A percentile compares a stretch with the other conserved stretches of the same genome.
Conservation (phyloP, 768 basidiomycete genomes). For the Tylopilus plumbeoviolaceoides region DNA sequence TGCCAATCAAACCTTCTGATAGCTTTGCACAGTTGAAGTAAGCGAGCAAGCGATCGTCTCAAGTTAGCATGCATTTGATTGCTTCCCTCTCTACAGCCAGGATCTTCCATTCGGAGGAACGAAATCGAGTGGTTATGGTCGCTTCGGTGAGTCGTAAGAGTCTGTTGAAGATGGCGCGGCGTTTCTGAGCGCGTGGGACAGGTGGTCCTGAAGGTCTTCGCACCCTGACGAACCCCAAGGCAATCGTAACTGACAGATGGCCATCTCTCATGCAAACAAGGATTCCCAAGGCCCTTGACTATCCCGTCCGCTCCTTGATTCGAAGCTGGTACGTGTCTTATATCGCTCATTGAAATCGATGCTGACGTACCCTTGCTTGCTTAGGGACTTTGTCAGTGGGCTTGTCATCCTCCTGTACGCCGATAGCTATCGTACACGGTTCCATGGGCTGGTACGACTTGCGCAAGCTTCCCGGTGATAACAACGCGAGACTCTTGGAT, state of each 20-base stretch:
- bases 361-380: conserved; percentile 1
- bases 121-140: conserved; percentile 89
- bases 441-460: conserved; percentile 38
- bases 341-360: neutral
- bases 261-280: conserved; percentile 77
- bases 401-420: conserved; percentile 46
- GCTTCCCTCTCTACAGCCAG: conserved; percentile 48
- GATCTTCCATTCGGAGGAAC: conserved; percentile 93
- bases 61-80: neutral
- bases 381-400: conserved; percentile 50
- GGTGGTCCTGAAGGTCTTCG: conserved; percentile 93
- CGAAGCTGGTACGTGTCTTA: conserved; percentile 63
- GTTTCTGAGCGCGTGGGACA: conserved; percentile 26
- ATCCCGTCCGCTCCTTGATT: conserved; percentile 70
- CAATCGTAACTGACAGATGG: conserved; percentile 82
- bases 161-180: neutral
- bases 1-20: conserved; percentile 14
- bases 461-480: conserved; percentile 35
- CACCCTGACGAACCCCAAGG: conserved; percentile 83
- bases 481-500: neutral
- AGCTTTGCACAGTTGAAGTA: conserved; percentile 56
- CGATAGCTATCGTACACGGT: conserved; percentile 42
- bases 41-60: conserved; percentile 24
- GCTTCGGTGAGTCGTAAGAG: conserved; percentile 61
- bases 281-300: conserved; percentile 85